Percentiles rank a stretch among this genome's conserved stretches.
Evolutionary conservation across 805 yeast species (phyloP).

Genomic region (Candida sanyiensis): DNA sequence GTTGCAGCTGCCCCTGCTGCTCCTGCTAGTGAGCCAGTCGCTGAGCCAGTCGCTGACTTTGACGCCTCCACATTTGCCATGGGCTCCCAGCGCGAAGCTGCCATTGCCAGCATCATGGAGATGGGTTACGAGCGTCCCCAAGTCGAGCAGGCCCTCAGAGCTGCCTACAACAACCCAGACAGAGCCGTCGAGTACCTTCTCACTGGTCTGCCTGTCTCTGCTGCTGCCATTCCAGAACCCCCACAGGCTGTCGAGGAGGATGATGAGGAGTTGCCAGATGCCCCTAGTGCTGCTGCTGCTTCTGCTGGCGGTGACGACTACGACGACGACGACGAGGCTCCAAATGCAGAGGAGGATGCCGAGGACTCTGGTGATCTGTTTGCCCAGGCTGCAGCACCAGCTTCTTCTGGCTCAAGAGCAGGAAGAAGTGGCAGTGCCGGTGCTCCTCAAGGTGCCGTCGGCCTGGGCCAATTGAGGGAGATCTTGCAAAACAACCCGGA

Average conservation of each 20-base stretch:
- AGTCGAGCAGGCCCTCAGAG: constrained; percentile 86
- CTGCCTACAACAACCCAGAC: constrained; percentile 96
- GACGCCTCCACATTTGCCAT: constrained; percentile 57
- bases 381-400: constrained; percentile 40
- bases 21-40: constrained; percentile 20
- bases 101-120: constrained; percentile 79
- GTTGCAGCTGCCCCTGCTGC: constrained; percentile 18
- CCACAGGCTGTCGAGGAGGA: constrained; percentile 10
- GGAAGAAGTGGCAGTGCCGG: constrained; percentile 16
- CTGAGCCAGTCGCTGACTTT: constrained; percentile 20
- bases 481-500: constrained; percentile 84
- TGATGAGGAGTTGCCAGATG: constrained; percentile 2
- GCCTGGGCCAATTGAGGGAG: constrained; percentile 55
- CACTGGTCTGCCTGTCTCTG: constrained; percentile 72
- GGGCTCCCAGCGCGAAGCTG: constrained; percentile 73
- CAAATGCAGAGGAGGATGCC: constrained; percentile 23
- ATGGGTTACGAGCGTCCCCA: constrained; percentile 92
- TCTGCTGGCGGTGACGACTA: constrained; percentile 26
- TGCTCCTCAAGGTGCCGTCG: constrained; percentile 32
- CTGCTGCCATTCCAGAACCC: constrained; percentile 20
- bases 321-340: constrained; percentile 10
- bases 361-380: constrained; percentile 26
- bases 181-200: constrained; percentile 94
- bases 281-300: constrained; percentile 6
- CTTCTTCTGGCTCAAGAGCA: constrained; percentile 17